Evolutionary conservation across 1,284 basidiomycete genomes (phyloP).

Genomic region (Marasmius sp.): DNA sequence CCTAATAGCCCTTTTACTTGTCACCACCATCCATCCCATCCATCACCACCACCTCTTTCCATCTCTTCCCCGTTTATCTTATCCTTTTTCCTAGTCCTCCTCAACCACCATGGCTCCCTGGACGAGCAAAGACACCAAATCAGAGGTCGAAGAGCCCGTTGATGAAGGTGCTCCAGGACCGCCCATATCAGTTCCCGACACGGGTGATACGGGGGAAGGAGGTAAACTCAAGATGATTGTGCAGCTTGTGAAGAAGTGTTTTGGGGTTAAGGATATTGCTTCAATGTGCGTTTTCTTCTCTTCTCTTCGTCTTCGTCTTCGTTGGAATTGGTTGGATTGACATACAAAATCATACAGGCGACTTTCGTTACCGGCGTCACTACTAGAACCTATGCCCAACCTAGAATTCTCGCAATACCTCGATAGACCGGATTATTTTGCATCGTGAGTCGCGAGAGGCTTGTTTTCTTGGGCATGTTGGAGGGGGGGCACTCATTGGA

Average conservation of each 20-base stretch:
- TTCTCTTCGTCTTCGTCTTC: too few species aligned
- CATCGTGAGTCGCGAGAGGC: slow-evolving; percentile 65
- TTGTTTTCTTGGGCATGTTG: neutral
- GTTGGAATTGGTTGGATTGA: neutral
- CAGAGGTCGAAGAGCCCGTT: slow-evolving; percentile 9
- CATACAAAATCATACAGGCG: slow-evolving; percentile 52
- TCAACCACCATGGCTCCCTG: neutral
- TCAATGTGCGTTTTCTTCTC: slow-evolving; percentile 70
- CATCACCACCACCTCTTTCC: neutral
- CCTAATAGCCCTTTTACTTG: neutral
- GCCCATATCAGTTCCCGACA: slow-evolving; percentile 73
- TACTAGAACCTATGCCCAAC: slow-evolving; percentile 91
- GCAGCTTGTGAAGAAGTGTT: slow-evolving; percentile 82
- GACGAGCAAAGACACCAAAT: neutral
- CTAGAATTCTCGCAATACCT: slow-evolving; percentile 96
- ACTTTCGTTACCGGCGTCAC: slow-evolving; percentile 84
- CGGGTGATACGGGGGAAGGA: slow-evolving; percentile 75
- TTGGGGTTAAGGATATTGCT: slow-evolving; percentile 90
- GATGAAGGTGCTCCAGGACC: slow-evolving; percentile 61
- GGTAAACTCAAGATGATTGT: slow-evolving; percentile 91
- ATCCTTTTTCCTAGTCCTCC: neutral
- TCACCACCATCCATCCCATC: neutral
- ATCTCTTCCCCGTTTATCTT: neutral
- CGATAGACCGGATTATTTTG: slow-evolving; percentile 91
- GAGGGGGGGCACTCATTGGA: neutral